phyloP scores from a whole-genome alignment of 129 eudicot genomes.

The Flaveria linearis region DNA sequence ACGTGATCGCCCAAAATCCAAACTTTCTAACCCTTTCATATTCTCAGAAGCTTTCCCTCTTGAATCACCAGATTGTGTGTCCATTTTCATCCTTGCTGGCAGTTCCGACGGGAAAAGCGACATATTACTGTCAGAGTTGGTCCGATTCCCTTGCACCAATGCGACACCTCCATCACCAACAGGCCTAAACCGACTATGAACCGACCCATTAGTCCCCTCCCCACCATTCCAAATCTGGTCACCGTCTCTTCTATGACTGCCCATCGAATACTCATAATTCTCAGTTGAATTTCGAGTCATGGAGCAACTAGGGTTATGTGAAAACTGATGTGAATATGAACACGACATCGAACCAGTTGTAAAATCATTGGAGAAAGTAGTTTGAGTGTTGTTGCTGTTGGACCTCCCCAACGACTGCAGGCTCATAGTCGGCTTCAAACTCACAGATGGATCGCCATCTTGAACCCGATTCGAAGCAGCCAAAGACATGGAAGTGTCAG shows the following conservation, averaged over 20 bases:
- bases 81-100: slow-evolving; percentile 75
- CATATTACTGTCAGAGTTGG: slow-evolving; percentile 51
- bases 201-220: slow-evolving; percentile 92
- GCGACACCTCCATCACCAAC: slow-evolving; percentile 82
- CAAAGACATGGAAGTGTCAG: slow-evolving; percentile 71
- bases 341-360: slow-evolving; percentile 65
- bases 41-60: slow-evolving; percentile 59
- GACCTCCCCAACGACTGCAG: slow-evolving; percentile 47
- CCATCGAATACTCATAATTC: slow-evolving; percentile 63
- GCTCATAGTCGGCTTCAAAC: slow-evolving; percentile 59
- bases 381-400: slow-evolving; percentile 46
- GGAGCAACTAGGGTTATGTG: slow-evolving; percentile 91
- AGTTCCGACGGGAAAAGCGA: slow-evolving; percentile 84
- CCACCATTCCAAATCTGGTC: slow-evolving; percentile 89
- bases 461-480: slow-evolving; percentile 59
- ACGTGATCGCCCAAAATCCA: slow-evolving; percentile 49
- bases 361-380: slow-evolving; percentile 73
- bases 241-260: slow-evolving; percentile 71
- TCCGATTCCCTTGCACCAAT: slow-evolving; percentile 44
- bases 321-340: slow-evolving; percentile 72
- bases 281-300: slow-evolving; percentile 78
- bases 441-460: slow-evolving; percentile 54
- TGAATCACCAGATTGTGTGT: slow-evolving; percentile 65
- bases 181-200: slow-evolving; percentile 90
- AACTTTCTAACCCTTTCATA: slow-evolving; percentile 49